Evolutionary conservation across 331 rosid genomes (phyloP).

Genomic region (Pyracantha coccinea): DNA sequence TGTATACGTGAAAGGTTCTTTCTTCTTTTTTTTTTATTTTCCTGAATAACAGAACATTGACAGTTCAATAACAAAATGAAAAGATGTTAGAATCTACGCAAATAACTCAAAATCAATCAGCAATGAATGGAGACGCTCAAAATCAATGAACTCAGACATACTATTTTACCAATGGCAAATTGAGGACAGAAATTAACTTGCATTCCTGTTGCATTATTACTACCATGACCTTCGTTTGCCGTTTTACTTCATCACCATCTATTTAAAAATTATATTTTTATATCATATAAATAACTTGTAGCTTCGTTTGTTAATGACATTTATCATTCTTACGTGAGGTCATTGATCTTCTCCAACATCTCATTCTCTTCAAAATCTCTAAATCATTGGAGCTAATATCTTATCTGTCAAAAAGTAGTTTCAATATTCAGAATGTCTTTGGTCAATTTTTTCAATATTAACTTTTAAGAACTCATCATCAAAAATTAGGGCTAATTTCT

Average conservation of each 20-base stretch:
- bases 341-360: background rate
- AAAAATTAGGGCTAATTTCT: background rate
- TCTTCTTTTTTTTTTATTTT: background rate
- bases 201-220: no score
- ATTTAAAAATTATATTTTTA: no score
- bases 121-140: no score
- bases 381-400: background rate
- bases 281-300: no score
- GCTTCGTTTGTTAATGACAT: rapidly evolving
- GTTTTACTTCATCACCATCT: no score
- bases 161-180: no score
- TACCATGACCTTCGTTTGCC: no score
- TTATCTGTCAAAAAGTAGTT: background rate
- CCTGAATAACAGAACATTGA: background rate
- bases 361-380: background rate
- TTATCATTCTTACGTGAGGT: background rate
- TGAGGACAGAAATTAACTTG: no score
- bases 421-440: background rate
- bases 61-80: background rate
- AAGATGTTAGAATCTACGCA: background rate
- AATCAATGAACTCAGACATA: no score
- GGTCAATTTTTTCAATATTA: no score
- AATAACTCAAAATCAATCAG: background rate
- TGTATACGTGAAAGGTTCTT: background rate
- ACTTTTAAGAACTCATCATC: background rate